Percentiles rank a stretch among this genome's conserved stretches.
These are phyloP conservation scores for Leishmania arabica DNA, from an alignment of 208 protist genomes.

Conservation along the genomic window DNA sequence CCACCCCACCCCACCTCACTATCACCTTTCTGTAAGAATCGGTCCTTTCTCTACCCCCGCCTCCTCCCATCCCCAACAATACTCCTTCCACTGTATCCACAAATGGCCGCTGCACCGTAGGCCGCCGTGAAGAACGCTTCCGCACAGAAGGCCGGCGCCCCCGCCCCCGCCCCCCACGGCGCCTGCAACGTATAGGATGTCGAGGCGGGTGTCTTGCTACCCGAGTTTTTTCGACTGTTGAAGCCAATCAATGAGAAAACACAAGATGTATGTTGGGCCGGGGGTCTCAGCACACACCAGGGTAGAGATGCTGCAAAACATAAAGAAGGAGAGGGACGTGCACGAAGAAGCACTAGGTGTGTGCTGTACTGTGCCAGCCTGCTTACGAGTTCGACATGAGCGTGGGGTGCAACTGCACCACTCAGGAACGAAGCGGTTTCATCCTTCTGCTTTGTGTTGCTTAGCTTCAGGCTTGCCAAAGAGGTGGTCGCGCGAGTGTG, in stretches of 20 bases:
- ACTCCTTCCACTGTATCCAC: background rate
- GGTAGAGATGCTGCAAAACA: background rate
- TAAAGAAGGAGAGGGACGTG: background rate
- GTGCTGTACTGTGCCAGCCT: background rate
- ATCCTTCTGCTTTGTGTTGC: background rate
- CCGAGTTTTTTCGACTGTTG: background rate
- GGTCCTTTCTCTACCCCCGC: background rate
- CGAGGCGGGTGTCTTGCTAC: background rate
- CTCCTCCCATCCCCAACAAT: background rate
- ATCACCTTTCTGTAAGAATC: background rate
- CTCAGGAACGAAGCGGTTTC: background rate
- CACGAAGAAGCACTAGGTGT: conserved; percentile 13
- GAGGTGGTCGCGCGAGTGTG: background rate
- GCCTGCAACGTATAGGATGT: conserved; percentile 22
- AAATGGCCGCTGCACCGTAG: conserved; percentile 12
- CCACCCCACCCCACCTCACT: background rate
- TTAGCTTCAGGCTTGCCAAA: background rate
- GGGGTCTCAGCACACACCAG: background rate
- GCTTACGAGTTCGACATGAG: background rate
- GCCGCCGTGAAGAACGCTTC: conserved; percentile 25
- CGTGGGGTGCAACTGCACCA: background rate
- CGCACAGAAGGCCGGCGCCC: conserved; percentile 18
- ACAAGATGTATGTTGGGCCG: background rate
- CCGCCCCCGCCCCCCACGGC: conserved; percentile 13
- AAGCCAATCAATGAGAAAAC: background rate